Evolutionary conservation across 371 early-diverging fungal genomes (phyloP).

Genomic region (Mortierella sp.): DNA sequence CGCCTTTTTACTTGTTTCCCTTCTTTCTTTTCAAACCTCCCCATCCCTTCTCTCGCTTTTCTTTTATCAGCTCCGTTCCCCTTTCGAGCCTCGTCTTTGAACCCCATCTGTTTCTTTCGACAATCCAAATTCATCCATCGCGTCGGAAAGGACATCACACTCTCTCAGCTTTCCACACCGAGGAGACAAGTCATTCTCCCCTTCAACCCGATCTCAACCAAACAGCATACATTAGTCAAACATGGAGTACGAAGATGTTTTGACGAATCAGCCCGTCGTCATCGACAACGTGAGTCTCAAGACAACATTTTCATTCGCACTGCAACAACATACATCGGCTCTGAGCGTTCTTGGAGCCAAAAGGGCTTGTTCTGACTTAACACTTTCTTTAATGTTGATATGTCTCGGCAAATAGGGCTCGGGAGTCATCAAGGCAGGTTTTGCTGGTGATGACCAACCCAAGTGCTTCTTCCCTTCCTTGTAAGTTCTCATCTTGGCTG

Average conservation of each 20-base stretch:
- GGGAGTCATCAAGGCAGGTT: slow-evolving; percentile 99
- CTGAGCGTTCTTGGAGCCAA: slow-evolving; percentile 17
- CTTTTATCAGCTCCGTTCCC: not conserved
- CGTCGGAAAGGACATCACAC: slow-evolving; percentile 8
- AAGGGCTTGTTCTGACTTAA: not conserved
- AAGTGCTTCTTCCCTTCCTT: slow-evolving; percentile 62
- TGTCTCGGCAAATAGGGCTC: slow-evolving; percentile 93
- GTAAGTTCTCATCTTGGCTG: slow-evolving; percentile 28
- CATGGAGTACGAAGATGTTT: slow-evolving; percentile 88
- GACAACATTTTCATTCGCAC: not conserved
- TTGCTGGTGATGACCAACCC: slow-evolving; percentile 99
- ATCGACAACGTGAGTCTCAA: slow-evolving; percentile 75
- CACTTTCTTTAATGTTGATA: not conserved
- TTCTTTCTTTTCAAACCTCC: not conserved
- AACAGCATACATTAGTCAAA: slow-evolving; percentile 16
- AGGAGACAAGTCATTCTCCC: not conserved
- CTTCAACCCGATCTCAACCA: slow-evolving; percentile 17
- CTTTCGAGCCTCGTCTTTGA: not conserved
- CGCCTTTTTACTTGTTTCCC: not conserved
- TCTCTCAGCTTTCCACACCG: not conserved
- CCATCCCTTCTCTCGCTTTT: slow-evolving; percentile 13
- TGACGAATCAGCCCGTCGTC: slow-evolving; percentile 93
- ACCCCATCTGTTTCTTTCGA: not conserved
- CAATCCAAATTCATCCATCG: not conserved
- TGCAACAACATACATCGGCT: not conserved